Evolutionary conservation across 805 yeast species (phyloP).

Genomic region (Hermanozyma aechmeae): DNA sequence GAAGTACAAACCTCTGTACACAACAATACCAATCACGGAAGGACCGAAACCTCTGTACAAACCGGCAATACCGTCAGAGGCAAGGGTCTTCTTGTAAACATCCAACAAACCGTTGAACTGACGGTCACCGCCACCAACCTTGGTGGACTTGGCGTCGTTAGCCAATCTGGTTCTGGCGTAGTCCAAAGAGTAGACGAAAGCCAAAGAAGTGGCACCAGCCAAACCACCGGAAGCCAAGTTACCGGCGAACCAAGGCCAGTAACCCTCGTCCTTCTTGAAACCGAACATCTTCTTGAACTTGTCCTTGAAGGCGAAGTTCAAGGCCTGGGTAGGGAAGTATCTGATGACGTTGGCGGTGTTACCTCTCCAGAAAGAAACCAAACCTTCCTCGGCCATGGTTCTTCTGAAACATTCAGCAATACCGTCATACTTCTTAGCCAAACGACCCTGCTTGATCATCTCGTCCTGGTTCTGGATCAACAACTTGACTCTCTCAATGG

Average conservation of each 20-base stretch:
- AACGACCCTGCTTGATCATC: not conserved
- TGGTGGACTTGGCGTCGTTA: constrained; percentile 1
- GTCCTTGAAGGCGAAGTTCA: constrained; percentile 1
- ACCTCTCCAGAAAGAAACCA: not conserved
- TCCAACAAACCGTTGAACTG: not conserved
- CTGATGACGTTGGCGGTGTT: not conserved
- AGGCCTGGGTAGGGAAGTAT: not conserved
- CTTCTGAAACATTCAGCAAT: not conserved
- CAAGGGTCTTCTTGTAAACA: not conserved
- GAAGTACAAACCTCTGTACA: constrained; percentile 1
- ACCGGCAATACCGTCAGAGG: not conserved
- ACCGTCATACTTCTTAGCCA: not conserved
- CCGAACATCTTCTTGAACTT: not conserved
- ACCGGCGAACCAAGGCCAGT: not conserved
- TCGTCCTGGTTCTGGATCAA: not conserved
- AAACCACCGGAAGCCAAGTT: not conserved
- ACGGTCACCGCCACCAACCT: not conserved
- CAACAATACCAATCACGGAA: not conserved
- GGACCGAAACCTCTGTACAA: not conserved
- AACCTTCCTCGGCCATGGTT: not conserved
- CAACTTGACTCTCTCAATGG: not conserved
- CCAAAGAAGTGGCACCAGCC: not conserved
- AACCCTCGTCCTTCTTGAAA: constrained; percentile 1
- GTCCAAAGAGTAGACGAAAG: not conserved
- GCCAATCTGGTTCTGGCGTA: not conserved